Base-by-base conservation (phyloP, 2,329 filamentous ascomycete species). In the Phaeosphaeria sp. region DNA sequence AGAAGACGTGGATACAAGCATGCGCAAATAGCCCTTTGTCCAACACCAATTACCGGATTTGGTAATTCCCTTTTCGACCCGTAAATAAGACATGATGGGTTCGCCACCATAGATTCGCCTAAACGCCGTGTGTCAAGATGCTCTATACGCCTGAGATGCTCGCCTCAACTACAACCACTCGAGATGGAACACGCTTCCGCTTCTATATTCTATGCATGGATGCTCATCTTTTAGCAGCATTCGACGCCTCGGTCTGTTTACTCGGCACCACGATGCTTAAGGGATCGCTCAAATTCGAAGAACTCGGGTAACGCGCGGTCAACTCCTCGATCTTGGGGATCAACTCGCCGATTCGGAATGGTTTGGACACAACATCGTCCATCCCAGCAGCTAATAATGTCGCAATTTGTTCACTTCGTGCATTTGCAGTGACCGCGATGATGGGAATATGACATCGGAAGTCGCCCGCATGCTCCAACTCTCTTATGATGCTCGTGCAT, bases 291-390 rank as follows among this genome's bases (percentile, higher is more conserved):
- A 54, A 20, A 11, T 49, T 41, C 6, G 50, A 15, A 11, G 2
- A 25, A 20, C 39, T 52, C 10, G 57, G 47, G 42, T 66, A 71
- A 25, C 60, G 67, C 9, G 53, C 62, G 50, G 78, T 74, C 51
- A 83, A 62, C 59, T 83, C 80, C 55, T 83, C 80, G 50, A 84
- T 83, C 68, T 83, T 83, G 1, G 81, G 81, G 18, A 83, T 73
- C 23, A 84, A 66, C 43, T 83, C 81, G 3, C 76, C 75, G 30
- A 83, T 83, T n/a, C 81, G 72, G 62, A 84, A 84, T 0, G 82
- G 82, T 60, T 84, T 83, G 25, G 73, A 77, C 3, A 84, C 81
- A 2, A 84, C 81, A 63, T 83, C 81, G 58, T 84, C 81, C 77
- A 79, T 78, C 23, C 77, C 77, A 1, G 71, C 77, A 5, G 63